phyloP scores from a whole-genome alignment of 2,329 filamentous ascomycete species.

The Zasmidium cellare region DNA sequence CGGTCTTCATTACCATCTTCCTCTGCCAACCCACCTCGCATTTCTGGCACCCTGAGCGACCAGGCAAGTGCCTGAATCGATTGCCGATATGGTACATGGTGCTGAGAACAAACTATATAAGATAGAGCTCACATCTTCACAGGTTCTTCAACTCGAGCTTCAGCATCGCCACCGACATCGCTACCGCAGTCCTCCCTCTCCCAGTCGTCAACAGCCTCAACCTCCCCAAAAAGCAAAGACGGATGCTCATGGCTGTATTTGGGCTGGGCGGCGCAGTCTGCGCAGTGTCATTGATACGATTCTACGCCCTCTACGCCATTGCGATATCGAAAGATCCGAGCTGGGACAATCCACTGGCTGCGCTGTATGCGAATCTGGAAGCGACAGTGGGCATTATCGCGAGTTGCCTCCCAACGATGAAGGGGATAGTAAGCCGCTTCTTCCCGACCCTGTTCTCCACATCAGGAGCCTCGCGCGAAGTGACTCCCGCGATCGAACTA shows the following conservation, averaged over 20 bases:
- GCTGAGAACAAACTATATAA: neutral
- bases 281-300: conserved; percentile 30
- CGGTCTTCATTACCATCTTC: conserved; percentile 10
- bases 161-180: conserved; percentile 37
- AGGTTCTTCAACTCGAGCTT: conserved; percentile 26
- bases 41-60: conserved; percentile 10
- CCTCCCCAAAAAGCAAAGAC: conserved; percentile 31
- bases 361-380: conserved; percentile 22
- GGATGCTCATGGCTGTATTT: conserved; percentile 35
- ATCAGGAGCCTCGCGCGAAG: neutral
- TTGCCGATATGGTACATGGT: neutral
- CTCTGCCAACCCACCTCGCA: conserved; percentile 4
- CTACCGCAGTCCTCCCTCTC: conserved; percentile 34
- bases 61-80: neutral
- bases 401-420: conserved; percentile 3
- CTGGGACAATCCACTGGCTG: conserved; percentile 29
- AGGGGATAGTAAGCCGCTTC: conserved; percentile 1
- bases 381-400: conserved; percentile 1
- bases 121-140: neutral
- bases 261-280: conserved; percentile 33
- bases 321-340: conserved; percentile 25
- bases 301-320: conserved; percentile 28
- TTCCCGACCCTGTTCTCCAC: conserved; percentile 3
- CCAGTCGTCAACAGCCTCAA: conserved; percentile 32
- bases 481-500: neutral